Base-by-base conservation (phyloP, 352 stramenopile genomes). In the Globisporangium yorkense region DNA sequence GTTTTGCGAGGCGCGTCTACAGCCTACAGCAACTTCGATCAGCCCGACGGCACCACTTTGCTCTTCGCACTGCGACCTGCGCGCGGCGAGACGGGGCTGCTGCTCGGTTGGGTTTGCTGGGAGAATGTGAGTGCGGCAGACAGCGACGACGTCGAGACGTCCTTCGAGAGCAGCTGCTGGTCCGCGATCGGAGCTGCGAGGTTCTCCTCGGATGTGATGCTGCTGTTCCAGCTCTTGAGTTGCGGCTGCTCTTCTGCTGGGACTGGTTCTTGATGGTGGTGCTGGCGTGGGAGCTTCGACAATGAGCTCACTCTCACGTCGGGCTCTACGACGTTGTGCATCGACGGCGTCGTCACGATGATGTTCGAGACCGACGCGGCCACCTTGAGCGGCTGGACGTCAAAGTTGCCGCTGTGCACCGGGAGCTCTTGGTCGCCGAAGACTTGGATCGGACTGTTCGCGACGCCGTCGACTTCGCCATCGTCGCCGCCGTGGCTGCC, bases 41-140 rank as follows among this genome's bases (percentile, higher is more conserved):
- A 76, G 50, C 71, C 69, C 9, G 69, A 78, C 49, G 74, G 73
- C 27, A 80, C 37, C 50, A 77, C 70, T 55, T 77, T 80, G 66
- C 43, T 69, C 29, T 65, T 72, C 18, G 59, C 3, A 0, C 41
- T 43, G 31, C 59, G 67, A 3, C 58, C 56, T 43, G 63, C 69
- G 39, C 59, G 66, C 3, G 61, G 69, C 50, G 54, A 33, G 40
- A 57, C 35, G 44, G 44, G 54, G 5, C 54, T 51, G 46, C 47
- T 35, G 33, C 44, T 54, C 5, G 27, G 40, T 21, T 51, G 49
- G 5, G 21, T 40, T 24, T 53, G 47, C 43, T 59, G 57, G 15
- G 57, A 54, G 24, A 29, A 45, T 20, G 51, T 47, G 31, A 65
- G 59, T 27, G 59, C 59, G 6, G 59, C 53, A 0, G 59, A 65